phyloP scores from a whole-genome alignment of 495 filamentous ascomycete genomes.

The Recurvomyces mirabilis region DNA sequence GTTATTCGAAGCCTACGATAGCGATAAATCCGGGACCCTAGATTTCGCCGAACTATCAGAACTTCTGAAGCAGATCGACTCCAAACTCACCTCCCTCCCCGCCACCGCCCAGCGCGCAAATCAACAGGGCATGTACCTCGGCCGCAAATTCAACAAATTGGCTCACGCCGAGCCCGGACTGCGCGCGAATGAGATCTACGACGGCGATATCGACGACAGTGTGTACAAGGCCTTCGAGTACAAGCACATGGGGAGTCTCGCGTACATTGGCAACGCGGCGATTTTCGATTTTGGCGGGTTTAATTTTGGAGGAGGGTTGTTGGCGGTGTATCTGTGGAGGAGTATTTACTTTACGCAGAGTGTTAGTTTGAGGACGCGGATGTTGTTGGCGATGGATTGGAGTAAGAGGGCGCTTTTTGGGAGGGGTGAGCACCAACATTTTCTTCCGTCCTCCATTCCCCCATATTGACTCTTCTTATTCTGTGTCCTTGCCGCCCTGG shows the following conservation, averaged over 20 bases:
- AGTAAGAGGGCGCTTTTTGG: conserved; percentile 89
- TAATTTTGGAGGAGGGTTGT: conserved; percentile 69
- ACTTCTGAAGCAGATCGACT: conserved; percentile 59
- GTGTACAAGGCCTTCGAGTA: conserved; percentile 97
- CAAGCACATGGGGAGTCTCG: conserved; percentile 78
- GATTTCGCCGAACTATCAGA: conserved; percentile 87
- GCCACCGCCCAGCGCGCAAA: conserved; percentile 85
- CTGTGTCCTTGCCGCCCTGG: too few relatives aligned
- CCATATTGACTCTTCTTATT: conserved; percentile 2
- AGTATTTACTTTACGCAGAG: conserved; percentile 97
- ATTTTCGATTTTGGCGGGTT: conserved; percentile 81
- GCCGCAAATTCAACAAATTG: conserved; percentile 86
- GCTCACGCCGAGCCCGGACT: conserved; percentile 69
- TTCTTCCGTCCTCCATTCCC: neutral
- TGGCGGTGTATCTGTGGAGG: conserved; percentile 94
- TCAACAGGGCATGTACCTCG: conserved; percentile 92
- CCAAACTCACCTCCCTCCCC: conserved; percentile 33
- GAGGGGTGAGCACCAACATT: conserved; percentile 54
- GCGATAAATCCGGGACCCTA: conserved; percentile 80
- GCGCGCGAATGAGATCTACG: conserved; percentile 61
- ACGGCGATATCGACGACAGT: conserved; percentile 86
- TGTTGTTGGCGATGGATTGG: conserved; percentile 97
- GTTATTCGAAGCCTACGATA: conserved; percentile 85
- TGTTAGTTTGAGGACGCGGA: conserved; percentile 80
- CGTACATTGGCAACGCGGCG: conserved; percentile 92